Base-by-base conservation (phyloP, 352 stramenopile species). In the Phytophthora hibernalis region DNA sequence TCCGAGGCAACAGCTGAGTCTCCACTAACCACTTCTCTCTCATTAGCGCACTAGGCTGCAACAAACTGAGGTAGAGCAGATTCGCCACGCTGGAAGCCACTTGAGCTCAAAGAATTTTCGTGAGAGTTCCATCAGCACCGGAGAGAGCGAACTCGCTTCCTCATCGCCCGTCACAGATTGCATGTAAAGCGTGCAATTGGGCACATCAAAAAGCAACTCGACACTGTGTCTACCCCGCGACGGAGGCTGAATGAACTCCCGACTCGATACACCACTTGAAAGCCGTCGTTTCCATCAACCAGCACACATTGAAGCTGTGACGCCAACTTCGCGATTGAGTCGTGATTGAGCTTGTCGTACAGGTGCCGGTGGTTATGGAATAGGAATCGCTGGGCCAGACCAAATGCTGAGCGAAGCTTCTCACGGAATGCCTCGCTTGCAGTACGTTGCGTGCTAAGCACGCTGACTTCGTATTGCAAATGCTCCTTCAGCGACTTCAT, bases 31-130 rank as follows among this genome's bases (percentile, higher is more conserved):
- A 94, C 21, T 69, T 57, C 52, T 93, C 84, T 48, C 77, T 54
- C 22, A 61, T 38, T 1, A 65, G 26, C 0, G 28, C 26, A 15
- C 33, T 75, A 5, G 65, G 63, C 52, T 94, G 86, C 55, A 94
- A 65, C 38, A 83, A 87, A 31, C 84, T 80, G 31, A 94, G 75
- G 54, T 91, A 94, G 49, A 92, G 42, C 22, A 94, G 54, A 51
- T 94, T 94, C 11, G 84, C 79, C 5, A 92, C 67, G 28, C 61
- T 85, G 10, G 82, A 67, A 3, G 82, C 82, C 16, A 86, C 68
- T 44, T 72, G 54, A 1, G 38, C 22, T 18, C 79, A 28, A 94
- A 80, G 22, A 85, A 76, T 58, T 87, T 89, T 5, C 72, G 76
- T 42, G 70, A 80, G 16, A 90, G 13, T 33, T 91, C 83, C 58